A percentile compares a stretch with the other conserved stretches of the same genome.
phyloP scores from a whole-genome alignment of 805 yeast genomes.

The Myxozyma monticola region DNA sequence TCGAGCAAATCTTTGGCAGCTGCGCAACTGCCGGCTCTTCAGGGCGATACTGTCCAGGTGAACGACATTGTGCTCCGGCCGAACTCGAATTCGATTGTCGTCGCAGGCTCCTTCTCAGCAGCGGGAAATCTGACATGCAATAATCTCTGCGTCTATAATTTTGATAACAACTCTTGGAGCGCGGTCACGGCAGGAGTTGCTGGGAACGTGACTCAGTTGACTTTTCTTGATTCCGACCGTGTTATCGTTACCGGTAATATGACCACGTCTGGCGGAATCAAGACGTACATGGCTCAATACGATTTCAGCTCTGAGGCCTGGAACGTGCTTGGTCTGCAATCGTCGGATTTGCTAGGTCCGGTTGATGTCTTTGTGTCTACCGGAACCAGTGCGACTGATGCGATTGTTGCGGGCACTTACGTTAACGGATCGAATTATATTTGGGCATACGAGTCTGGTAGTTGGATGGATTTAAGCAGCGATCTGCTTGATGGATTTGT shows the following conservation, averaged over 20 bases:
- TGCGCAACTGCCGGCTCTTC: slow-evolving; percentile 51
- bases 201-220: slow-evolving; percentile 59
- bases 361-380: slow-evolving; percentile 36
- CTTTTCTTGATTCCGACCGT: slow-evolving; percentile 45
- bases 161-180: slow-evolving; percentile 57
- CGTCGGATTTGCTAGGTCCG: slow-evolving; percentile 33
- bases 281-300: slow-evolving; percentile 20
- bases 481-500: slow-evolving; percentile 39
- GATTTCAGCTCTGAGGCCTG: slow-evolving; percentile 48
- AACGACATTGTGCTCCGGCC: slow-evolving; percentile 45
- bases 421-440: slow-evolving; percentile 42
- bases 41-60: slow-evolving; percentile 44
- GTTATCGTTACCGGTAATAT: slow-evolving; percentile 59
- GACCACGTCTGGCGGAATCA: slow-evolving; percentile 38
- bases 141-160: slow-evolving; percentile 66
- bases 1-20: slow-evolving; percentile 44
- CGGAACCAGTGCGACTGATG: slow-evolving; percentile 43
- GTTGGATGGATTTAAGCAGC: slow-evolving; percentile 32
- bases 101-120: slow-evolving; percentile 70
- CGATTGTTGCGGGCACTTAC: slow-evolving; percentile 48
- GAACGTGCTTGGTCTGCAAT: slow-evolving; percentile 28
- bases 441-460: slow-evolving; percentile 31
- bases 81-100: slow-evolving; percentile 50
- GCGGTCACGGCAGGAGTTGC: slow-evolving; percentile 39
- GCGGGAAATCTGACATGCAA: slow-evolving; percentile 61